Base-by-base conservation (phyloP, 1,284 basidiomycete species). In the Boletus semigastroideus region DNA sequence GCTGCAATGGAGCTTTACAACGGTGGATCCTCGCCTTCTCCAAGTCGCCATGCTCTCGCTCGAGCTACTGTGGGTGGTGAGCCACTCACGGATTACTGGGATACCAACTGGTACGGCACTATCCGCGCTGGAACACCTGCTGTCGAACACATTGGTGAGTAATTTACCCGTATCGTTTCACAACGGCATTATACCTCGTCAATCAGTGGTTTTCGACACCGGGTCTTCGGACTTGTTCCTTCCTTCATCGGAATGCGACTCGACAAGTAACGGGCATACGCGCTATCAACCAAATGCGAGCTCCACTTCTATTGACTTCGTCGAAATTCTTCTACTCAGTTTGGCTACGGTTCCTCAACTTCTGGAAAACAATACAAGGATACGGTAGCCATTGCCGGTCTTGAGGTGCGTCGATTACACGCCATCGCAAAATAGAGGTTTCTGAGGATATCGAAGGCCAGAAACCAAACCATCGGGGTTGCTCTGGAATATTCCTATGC, bases 181-280 rank as follows among this genome's bases (percentile, higher is more conserved):
- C 28, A 27, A n/a, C n/a, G n/a, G n/a, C n/a, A 33, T 30, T 19
- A 38, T 45, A 49, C 13, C 36, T 33, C 19, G 1, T 46, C 17
- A 10, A 33, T 2, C 27, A 61, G 73, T 77, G 53, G 71, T 74
- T 51, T 75, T 78, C 48, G 77, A 79, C 55, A 78, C 77, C 7
- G 76, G 77, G 12, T 72, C 69, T 31, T 62, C 70, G 4, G 77
- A 78, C 55, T 53, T 72, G 22, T 70, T 72, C 48, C 55, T 72
- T 25, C 69, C 70, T 41, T 58, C 44, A 8, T 45, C 59, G 6
- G 45, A 48, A 14, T 73, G 72, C 48, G 52, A 33, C 16, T 48
- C 54, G 14, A 59, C 62, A 28, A 76, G 75, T 57, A 36, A 56
- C 1, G 72, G 73, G 1, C 74, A 75, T 53, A 64, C 54, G 2